Evolutionary conservation across 768 basidiomycete genomes (phyloP), one percentile per base, ranked within the genome.

Genomic region (Strobilomyces echinocephalus): DNA sequence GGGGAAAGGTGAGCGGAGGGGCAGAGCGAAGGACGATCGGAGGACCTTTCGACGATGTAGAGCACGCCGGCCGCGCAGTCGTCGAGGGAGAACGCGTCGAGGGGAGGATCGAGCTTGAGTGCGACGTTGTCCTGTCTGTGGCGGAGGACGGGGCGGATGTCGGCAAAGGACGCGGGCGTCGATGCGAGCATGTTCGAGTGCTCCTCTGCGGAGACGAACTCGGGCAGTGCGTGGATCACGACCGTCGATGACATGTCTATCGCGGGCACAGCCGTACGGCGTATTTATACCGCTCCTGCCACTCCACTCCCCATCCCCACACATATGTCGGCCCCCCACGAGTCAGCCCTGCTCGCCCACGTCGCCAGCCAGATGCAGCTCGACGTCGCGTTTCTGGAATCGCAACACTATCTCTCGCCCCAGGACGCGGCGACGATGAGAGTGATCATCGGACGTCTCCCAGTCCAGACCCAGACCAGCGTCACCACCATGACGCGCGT

Each of bases 21-120:
- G 53, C 15, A 46, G 51, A 18, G 48, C 36, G 57, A 34, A 47
- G 28, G 7, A 5, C 8, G 20, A 59, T 55, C 24, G 20, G 57
- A 72, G 42, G 55, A 91, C 95, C 85, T 94, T 63, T 95, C 93
- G 39, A 95, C 80, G 30, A 97, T 77, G 65, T 88, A 95, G 15
- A 97, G 73, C 1, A 82, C 82, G 30, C 95, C 95, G 41, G 73
- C 72, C 3, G 74, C 70, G 28, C 69, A 60, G 57, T 85, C 82
- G 33, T 78, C 70, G 4, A 72, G 61, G 12, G 78, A 67, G 64
- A 91, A 85, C 4, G 74, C 82, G 7, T 80, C 77, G 52, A 87
- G 66, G 1, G 82, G 74, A 15, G 93, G 92, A 53, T 89, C 84
- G 39, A 95, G 73, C 0, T 73, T 63, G 49, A 91, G 73, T 3